A percentile compares a stretch with the other conserved stretches of the same genome.
Evolutionary conservation across 1,284 basidiomycete species (phyloP).

Genomic region (Fomitopsis betulina): DNA sequence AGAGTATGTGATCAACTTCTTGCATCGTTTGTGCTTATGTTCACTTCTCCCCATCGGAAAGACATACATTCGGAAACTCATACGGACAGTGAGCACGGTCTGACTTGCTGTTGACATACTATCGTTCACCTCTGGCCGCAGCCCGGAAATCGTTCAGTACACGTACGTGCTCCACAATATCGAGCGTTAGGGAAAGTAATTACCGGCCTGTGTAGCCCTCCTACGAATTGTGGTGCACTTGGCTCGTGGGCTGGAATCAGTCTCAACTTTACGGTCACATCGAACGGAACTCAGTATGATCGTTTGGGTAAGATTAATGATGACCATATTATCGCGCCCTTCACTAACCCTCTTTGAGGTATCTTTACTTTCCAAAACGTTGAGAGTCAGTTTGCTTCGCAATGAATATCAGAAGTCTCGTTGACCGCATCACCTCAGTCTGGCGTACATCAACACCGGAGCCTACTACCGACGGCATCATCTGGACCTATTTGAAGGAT

Average conservation of each 20-base stretch:
- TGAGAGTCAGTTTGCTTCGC: conserved; percentile 47
- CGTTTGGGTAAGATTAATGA: conserved; percentile 39
- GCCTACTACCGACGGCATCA: conserved; percentile 64
- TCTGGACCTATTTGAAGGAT: conserved; percentile 78
- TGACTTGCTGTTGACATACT: background rate
- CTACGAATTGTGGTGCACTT: conserved; percentile 62
- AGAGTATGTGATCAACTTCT: conserved; percentile 39
- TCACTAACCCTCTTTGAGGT: conserved; percentile 15
- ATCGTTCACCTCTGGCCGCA: conserved; percentile 22
- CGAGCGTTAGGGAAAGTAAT: background rate
- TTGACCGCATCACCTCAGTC: conserved; percentile 30
- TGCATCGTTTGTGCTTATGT: background rate
- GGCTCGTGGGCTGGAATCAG: conserved; percentile 75
- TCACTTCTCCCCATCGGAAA: conserved; percentile 20
- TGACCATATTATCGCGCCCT: background rate
- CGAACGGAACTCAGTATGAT: conserved; percentile 76
- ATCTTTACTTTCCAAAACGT: conserved; percentile 73
- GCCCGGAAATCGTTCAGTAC: conserved; percentile 62
- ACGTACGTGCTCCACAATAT: conserved; percentile 41
- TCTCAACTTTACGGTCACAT: conserved; percentile 73
- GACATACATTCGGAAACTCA: conserved; percentile 69
- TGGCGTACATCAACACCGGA: conserved; percentile 81
- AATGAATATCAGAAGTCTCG: background rate
- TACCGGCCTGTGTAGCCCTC: conserved; percentile 42
- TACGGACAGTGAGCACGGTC: conserved; percentile 51